phyloP scores from a whole-genome alignment of 2,329 filamentous ascomycete species.

The Pseudocercospora ulei region DNA sequence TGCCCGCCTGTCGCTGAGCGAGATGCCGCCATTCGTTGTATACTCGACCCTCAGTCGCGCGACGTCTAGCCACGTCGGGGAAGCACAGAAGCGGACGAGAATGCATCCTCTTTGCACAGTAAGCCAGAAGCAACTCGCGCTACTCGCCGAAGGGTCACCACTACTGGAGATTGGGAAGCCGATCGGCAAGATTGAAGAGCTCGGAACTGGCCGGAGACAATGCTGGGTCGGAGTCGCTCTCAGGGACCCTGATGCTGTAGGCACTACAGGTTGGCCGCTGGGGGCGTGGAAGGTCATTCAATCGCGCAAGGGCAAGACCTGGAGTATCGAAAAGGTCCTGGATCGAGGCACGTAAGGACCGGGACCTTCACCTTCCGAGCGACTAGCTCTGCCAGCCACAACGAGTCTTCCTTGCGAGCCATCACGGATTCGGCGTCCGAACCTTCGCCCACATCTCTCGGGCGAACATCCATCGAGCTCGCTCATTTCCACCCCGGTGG shows the following conservation, averaged over 20 bases:
- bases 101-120: slow-evolving; percentile 83
- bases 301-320: slow-evolving; percentile 61
- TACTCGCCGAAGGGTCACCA: slow-evolving; percentile 73
- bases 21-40: slow-evolving; percentile 78
- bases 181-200: slow-evolving; percentile 62
- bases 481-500: no score
- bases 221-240: slow-evolving; percentile 77
- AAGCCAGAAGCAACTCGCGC: slow-evolving; percentile 63
- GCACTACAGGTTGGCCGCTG: slow-evolving; percentile 39
- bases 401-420: no score
- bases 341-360: slow-evolving; percentile 18
- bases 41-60: slow-evolving; percentile 76
- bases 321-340: slow-evolving; percentile 56
- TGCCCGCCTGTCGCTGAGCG: slow-evolving; percentile 55
- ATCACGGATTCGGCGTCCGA: no score
- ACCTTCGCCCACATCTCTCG: no score
- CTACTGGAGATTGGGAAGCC: slow-evolving; percentile 80
- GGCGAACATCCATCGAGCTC: no score
- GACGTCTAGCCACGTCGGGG: slow-evolving; percentile 38
- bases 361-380: no score
- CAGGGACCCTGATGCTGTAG: slow-evolving; percentile 23
- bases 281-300: slow-evolving; percentile 78
- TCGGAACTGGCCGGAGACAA: slow-evolving; percentile 46
- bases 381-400: no score
- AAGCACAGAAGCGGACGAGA: slow-evolving; percentile 59